phyloP scores from a whole-genome alignment of 768 basidiomycete genomes.

The Glaciozyma antarctica region DNA sequence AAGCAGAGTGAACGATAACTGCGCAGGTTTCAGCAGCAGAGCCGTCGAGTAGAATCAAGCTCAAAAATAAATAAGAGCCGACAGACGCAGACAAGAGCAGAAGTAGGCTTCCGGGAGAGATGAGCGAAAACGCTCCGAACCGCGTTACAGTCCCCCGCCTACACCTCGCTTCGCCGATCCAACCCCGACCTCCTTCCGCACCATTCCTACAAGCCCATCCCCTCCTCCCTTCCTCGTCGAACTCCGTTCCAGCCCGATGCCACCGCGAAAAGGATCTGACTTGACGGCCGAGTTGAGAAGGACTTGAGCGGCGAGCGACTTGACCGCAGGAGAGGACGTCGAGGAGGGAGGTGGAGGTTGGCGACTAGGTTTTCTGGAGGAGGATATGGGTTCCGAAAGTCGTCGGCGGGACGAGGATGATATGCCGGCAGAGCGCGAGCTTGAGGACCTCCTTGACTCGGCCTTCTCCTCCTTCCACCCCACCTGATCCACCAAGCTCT shows the following conservation, averaged over 20 bases:
- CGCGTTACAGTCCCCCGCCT: too few species aligned
- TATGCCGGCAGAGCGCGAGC: background rate
- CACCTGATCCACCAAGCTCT: conserved; percentile 12
- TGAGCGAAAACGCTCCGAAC: too few species aligned
- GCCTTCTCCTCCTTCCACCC: background rate
- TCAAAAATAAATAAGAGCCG: too few species aligned
- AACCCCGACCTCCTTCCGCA: too few species aligned
- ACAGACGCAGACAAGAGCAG: too few species aligned
- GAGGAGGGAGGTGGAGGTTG: conserved; percentile 15
- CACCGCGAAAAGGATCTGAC: conserved; percentile 15
- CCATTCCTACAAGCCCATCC: too few species aligned
- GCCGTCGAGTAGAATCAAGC: too few species aligned
- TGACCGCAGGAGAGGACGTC: conserved; percentile 36
- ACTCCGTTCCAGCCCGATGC: background rate
- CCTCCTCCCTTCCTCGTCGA: background rate
- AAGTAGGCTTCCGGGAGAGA: too few species aligned
- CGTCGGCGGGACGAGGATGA: too few species aligned
- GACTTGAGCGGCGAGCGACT: conserved; percentile 16
- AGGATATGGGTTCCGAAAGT: background rate
- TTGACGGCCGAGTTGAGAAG: conserved; percentile 20
- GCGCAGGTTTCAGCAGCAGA: too few species aligned
- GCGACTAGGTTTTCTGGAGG: background rate
- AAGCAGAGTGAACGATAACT: too few species aligned
- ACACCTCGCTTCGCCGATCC: too few species aligned
- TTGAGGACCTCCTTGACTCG: background rate